Conservation (phyloP, 2,329 filamentous ascomycete species). For the Fusarium vanettenii region DNA sequence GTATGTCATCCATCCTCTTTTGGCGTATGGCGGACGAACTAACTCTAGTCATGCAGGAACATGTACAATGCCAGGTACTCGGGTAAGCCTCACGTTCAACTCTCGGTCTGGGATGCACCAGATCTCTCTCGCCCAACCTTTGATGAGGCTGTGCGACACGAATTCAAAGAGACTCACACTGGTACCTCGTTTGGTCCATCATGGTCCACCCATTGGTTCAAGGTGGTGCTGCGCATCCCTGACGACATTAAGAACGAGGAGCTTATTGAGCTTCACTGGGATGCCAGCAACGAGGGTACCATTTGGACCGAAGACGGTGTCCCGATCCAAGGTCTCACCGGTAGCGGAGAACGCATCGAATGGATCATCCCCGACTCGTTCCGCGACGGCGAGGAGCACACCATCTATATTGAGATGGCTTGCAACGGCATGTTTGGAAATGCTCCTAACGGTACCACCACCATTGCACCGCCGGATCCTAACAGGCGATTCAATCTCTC, state of each 20-base stretch:
- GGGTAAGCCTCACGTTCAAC: slow-evolving; percentile 81
- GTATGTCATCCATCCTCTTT: slow-evolving; percentile 57
- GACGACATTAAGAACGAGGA: slow-evolving; percentile 78
- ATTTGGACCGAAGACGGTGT: slow-evolving; percentile 93
- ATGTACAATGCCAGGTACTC: slow-evolving; percentile 59
- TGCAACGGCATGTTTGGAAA: slow-evolving; percentile 99
- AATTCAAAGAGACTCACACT: slow-evolving; percentile 79
- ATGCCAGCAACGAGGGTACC: slow-evolving; percentile 93
- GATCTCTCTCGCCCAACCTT: slow-evolving; percentile 85
- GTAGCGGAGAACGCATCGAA: slow-evolving; percentile 86
- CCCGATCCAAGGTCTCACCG: slow-evolving; percentile 91
- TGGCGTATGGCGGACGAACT: slow-evolving; percentile 1
- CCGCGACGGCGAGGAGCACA: slow-evolving; percentile 86
- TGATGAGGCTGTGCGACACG: slow-evolving; percentile 79
- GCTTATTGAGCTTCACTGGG: slow-evolving; percentile 95
- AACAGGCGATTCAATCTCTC: slow-evolving; percentile 82
- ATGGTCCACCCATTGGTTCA: slow-evolving; percentile 99
- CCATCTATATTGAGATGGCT: slow-evolving; percentile 97
- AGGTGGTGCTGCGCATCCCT: slow-evolving; percentile 82
- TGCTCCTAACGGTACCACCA: slow-evolving; percentile 78
- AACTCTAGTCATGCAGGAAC: slow-evolving; percentile 44
- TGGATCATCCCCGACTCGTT: slow-evolving; percentile 89
- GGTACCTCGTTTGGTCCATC: slow-evolving; percentile 90
- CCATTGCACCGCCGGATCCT: slow-evolving; percentile 89
- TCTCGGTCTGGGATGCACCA: slow-evolving; percentile 88